phyloP scores from a whole-genome alignment of 352 stramenopile genomes.

The Phytopythium vexans region DNA sequence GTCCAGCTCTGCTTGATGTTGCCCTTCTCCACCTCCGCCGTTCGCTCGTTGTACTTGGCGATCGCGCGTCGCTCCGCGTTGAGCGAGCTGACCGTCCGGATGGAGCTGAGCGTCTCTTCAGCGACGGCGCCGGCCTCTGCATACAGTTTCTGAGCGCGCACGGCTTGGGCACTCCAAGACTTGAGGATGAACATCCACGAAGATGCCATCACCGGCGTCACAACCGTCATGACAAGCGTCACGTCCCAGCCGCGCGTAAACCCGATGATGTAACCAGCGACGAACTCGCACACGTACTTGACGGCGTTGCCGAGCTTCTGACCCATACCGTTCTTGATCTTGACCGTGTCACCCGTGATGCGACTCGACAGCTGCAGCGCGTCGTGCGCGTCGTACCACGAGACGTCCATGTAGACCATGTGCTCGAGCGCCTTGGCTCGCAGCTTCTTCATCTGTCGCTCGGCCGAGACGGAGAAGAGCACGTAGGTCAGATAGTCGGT shows the following conservation, averaged over 20 bases:
- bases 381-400: constrained; percentile 30
- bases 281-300: constrained; percentile 31
- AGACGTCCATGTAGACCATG: constrained; percentile 37
- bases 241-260: constrained; percentile 22
- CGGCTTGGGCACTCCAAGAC: constrained; percentile 1
- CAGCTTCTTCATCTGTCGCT: constrained; percentile 35
- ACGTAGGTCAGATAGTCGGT: constrained; percentile 26
- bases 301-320: constrained; percentile 33
- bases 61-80: constrained; percentile 20
- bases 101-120: constrained; percentile 39
- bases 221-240: constrained; percentile 22
- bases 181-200: constrained; percentile 8
- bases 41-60: constrained; percentile 13
- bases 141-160: constrained; percentile 19
- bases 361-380: constrained; percentile 22
- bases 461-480: constrained; percentile 21
- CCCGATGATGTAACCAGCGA: constrained; percentile 17
- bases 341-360: constrained; percentile 25
- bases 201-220: constrained; percentile 9
- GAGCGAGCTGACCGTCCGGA: constrained; percentile 30
- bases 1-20: constrained; percentile 11
- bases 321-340: constrained; percentile 45
- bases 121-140: constrained; percentile 36
- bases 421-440: constrained; percentile 19
- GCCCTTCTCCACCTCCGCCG: constrained; percentile 11